Percentiles rank a stretch among this genome's conserved stretches.
These are phyloP conservation scores for Pseudocercospora vitis DNA, from an alignment of 2,329 filamentous ascomycete genomes.

Conservation along the genomic window DNA sequence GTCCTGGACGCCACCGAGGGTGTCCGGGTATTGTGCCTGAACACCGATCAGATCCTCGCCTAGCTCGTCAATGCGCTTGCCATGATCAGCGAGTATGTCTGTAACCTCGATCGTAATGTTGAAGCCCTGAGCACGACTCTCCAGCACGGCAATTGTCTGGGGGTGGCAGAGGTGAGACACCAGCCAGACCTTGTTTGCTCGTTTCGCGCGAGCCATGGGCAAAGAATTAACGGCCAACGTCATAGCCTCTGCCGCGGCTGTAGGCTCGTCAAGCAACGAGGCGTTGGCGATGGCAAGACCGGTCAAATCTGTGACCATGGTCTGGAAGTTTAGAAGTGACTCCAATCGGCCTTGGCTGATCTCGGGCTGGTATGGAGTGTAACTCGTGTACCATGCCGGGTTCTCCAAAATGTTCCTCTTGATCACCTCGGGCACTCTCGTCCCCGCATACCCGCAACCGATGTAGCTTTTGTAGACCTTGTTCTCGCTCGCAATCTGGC, in stretches of 20 bases:
- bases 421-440: conserved; percentile 84
- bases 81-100: conserved; percentile 67
- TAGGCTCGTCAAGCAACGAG: conserved; percentile 85
- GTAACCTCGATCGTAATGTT: conserved; percentile 74
- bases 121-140: conserved; percentile 86
- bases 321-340: conserved; percentile 94
- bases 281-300: conserved; percentile 86
- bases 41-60: conserved; percentile 84
- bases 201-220: conserved; percentile 69
- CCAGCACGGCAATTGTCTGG: conserved; percentile 80
- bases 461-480: conserved; percentile 69
- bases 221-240: conserved; percentile 82
- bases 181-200: conserved; percentile 74
- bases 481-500: conserved; percentile 61
- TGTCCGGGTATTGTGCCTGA: conserved; percentile 93
- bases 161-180: conserved; percentile 81
- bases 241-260: conserved; percentile 93
- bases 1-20: conserved; percentile 74
- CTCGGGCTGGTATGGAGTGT: conserved; percentile 95
- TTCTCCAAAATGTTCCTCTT: conserved; percentile 90
- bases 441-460: conserved; percentile 83
- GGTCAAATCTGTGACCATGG: conserved; percentile 84
- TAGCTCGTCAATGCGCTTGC: conserved; percentile 67
- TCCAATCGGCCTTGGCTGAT: conserved; percentile 94
- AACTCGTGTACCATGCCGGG: conserved; percentile 96